These are phyloP conservation scores for Dendrobium officinale DNA, from an alignment of 106 monocot genomes.

Conservation along the genomic window DNA sequence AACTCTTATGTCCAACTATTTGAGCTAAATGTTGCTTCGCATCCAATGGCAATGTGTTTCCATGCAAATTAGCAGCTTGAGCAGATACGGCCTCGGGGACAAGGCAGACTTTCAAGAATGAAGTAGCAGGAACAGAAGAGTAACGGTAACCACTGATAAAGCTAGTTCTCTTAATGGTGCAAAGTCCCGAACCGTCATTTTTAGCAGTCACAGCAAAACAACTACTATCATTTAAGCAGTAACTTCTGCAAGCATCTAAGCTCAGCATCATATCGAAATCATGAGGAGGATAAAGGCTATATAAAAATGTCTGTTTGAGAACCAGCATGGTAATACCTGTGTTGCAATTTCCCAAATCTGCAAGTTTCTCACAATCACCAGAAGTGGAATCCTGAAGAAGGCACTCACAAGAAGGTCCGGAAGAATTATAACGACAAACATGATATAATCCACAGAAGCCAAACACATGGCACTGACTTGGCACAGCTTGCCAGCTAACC, in stretches of 20 bases:
- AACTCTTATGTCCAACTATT: conserved; percentile 9
- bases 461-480: conserved; percentile 37
- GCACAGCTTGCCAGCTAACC: conserved; percentile 34
- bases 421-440: conserved; percentile 26
- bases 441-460: conserved; percentile 34
- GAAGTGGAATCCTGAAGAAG: conserved; percentile 15
- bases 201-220: conserved; percentile 31
- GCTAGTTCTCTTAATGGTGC: conserved; percentile 30
- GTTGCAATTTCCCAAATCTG: conserved; percentile 29
- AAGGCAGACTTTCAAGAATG: conserved; percentile 39
- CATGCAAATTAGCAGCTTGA: conserved; percentile 14
- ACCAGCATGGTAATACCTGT: conserved; percentile 12
- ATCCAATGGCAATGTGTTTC: not conserved
- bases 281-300: conserved; percentile 47
- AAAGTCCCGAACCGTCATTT: conserved; percentile 38
- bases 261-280: conserved; percentile 28
- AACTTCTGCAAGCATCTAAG: conserved; percentile 18
- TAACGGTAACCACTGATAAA: conserved; percentile 34
- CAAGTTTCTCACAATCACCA: conserved; percentile 21
- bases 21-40: not conserved
- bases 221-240: conserved; percentile 32
- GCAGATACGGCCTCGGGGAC: conserved; percentile 36
- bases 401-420: conserved; percentile 24
- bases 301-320: conserved; percentile 23
- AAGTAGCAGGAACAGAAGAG: conserved; percentile 21